phyloP scores from a whole-genome alignment of 2,329 filamentous ascomycete genomes.

The Coniochaeta pulveracea region DNA sequence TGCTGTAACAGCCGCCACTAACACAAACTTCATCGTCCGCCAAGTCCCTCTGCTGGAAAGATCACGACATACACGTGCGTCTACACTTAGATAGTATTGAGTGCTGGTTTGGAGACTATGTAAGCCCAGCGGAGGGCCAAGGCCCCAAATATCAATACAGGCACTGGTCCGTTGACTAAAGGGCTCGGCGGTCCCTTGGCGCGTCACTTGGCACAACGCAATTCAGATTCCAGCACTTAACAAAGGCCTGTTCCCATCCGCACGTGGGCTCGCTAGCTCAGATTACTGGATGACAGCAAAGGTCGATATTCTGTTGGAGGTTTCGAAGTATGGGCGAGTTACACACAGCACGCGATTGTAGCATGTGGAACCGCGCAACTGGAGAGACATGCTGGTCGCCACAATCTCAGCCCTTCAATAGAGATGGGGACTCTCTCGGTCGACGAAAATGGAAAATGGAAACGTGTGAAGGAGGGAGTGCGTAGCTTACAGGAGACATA shows the following conservation, averaged over 20 bases:
- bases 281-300: background rate
- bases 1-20: no score
- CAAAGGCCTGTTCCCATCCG: conserved; percentile 1
- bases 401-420: background rate
- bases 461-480: background rate
- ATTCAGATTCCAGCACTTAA: background rate
- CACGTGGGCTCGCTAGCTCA: background rate
- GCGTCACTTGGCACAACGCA: conserved; percentile 1
- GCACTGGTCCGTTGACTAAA: background rate
- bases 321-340: background rate
- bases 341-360: background rate
- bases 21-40: no score
- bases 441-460: background rate
- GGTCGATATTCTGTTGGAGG: background rate
- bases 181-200: conserved; percentile 1
- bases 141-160: conserved; percentile 1
- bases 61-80: no score
- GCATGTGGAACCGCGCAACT: background rate
- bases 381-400: conserved; percentile 1
- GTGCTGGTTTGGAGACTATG: no score
- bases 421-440: background rate
- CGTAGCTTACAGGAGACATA: background rate
- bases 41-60: no score
- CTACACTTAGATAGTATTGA: no score
- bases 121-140: no score